Evolutionary conservation across 2,329 filamentous ascomycete genomes (phyloP).

Genomic region (Berkeleyomyces basicola): DNA sequence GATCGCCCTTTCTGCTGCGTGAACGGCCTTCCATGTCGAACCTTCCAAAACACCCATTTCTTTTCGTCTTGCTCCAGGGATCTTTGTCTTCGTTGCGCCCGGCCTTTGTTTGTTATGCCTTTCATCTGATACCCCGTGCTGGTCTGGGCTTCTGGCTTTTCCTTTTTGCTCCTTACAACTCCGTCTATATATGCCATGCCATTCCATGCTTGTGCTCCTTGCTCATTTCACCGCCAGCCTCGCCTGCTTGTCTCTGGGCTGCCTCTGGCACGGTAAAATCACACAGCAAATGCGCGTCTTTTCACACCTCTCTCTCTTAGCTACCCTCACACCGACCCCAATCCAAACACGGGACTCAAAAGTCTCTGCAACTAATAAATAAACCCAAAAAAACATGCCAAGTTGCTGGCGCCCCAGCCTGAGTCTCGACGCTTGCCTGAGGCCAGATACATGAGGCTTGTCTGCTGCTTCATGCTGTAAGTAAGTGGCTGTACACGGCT

Average conservation of each 20-base stretch:
- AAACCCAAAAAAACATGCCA: background rate
- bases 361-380: background rate
- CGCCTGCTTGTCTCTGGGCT: background rate
- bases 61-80: background rate
- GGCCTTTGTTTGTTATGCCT: background rate
- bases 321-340: too few relatives aligned
- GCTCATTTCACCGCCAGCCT: background rate
- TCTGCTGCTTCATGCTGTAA: too few relatives aligned
- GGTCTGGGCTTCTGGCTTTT: background rate
- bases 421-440: background rate
- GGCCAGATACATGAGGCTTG: background rate
- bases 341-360: too few relatives aligned
- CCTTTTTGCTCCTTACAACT: too few relatives aligned
- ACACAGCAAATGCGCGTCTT: too few relatives aligned
- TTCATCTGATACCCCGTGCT: background rate
- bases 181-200: too few relatives aligned
- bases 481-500: too few relatives aligned
- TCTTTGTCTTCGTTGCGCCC: background rate
- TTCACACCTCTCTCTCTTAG: too few relatives aligned
- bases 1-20: background rate
- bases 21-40: background rate
- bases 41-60: background rate
- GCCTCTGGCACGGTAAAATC: background rate
- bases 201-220: background rate
- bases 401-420: background rate